Evolutionary conservation across 495 filamentous ascomycete genomes (phyloP).

Genomic region (Trichoderma reesei): DNA sequence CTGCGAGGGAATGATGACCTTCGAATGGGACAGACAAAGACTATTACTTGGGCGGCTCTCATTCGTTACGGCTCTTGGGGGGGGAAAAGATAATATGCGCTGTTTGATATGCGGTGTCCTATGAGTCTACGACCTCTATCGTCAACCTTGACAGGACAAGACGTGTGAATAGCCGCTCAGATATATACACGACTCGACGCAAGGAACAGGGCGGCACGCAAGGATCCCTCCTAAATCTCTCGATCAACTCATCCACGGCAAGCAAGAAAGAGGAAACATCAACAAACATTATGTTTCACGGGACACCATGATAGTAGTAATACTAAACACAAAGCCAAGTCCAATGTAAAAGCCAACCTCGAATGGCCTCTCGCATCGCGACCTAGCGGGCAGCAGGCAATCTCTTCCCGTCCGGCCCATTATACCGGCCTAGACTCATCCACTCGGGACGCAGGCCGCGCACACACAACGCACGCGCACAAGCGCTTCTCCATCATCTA

Average conservation of each 20-base stretch:
- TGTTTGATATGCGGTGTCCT: not conserved
- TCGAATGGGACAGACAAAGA: not conserved
- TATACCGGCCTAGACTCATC: not conserved
- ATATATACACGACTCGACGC: no score
- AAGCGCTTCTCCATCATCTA: not conserved
- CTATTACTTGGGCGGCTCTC: not conserved
- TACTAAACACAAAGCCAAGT: not conserved
- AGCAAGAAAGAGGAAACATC: no score
- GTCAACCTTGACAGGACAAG: no score
- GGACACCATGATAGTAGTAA: not conserved
- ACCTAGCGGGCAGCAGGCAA: not conserved
- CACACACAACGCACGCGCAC: not conserved
- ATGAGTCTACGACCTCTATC: no score
- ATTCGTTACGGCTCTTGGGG: not conserved
- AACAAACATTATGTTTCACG: not conserved
- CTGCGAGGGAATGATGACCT: not conserved
- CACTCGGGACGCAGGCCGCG: not conserved
- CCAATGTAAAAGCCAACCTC: not conserved
- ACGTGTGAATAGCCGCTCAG: not conserved
- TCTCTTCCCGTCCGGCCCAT: constrained; percentile 9
- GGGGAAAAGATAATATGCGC: not conserved
- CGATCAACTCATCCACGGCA: no score
- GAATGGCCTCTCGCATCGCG: not conserved
- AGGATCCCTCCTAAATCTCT: no score
- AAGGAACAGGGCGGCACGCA: no score